Conservation (phyloP, 306 rosid genomes). For the Astragalus membranaceus region DNA sequence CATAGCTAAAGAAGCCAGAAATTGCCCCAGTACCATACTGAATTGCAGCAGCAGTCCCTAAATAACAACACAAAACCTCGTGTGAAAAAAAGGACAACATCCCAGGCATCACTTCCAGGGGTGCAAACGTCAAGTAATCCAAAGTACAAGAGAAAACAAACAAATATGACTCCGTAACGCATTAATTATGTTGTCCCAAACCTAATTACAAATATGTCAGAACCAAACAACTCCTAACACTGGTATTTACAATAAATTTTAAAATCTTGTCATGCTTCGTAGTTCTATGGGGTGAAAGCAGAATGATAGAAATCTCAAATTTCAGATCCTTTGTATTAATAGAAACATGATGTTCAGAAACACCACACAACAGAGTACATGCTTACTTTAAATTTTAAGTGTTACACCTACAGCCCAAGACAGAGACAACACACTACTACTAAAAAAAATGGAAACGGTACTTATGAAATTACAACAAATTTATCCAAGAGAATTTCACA, state of each 20-base stretch:
- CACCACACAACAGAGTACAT: no score
- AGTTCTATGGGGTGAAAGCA: no score
- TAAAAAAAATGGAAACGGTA: background rate
- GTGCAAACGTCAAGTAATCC: background rate
- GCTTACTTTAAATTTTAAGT: no score
- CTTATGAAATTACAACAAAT: background rate
- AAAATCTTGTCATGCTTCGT: no score
- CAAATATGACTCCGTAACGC: background rate
- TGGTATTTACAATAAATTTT: no score
- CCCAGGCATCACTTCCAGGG: background rate
- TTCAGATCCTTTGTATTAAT: no score
- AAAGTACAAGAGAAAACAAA: background rate
- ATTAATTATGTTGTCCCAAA: background rate
- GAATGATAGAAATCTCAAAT: no score
- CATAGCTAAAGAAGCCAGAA: slow-evolving; percentile 86
- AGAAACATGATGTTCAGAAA: no score
- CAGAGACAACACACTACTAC: background rate
- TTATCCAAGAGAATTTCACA: background rate
- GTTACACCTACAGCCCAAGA: no score
- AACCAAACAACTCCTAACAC: no score
- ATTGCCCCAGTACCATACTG: slow-evolving; percentile 81
- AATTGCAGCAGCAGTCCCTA: slow-evolving; percentile 85
- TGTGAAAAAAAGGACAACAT: background rate
- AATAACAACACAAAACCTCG: background rate
- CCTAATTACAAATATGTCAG: no score